Evolutionary conservation across 2,329 filamentous ascomycete species (phyloP).

Genomic region (Thyridium curvatum): DNA sequence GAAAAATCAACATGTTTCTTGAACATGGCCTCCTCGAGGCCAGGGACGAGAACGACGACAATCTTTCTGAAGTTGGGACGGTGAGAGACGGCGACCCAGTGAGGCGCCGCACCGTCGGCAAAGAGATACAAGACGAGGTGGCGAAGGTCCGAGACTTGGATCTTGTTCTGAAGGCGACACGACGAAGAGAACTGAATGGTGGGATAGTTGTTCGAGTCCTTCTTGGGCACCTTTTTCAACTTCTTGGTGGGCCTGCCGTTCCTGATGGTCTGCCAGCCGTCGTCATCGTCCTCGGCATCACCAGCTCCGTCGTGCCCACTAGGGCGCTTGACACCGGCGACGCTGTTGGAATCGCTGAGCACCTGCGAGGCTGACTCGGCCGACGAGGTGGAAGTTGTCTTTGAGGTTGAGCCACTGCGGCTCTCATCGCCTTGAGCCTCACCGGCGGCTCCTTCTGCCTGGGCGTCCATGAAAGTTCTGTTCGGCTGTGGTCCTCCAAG

Average conservation of each 20-base stretch:
- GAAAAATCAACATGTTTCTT: conserved; percentile 49
- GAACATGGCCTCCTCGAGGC: conserved; percentile 87
- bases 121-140: conserved; percentile 61
- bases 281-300: conserved; percentile 23
- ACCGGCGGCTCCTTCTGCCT: no score
- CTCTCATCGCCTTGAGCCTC: no score
- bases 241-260: conserved; percentile 47
- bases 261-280: conserved; percentile 48
- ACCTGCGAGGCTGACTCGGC: neutral
- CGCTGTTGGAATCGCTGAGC: conserved; percentile 20
- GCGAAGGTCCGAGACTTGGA: conserved; percentile 57
- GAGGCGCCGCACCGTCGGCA: conserved; percentile 57
- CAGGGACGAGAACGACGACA: conserved; percentile 86
- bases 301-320: conserved; percentile 34
- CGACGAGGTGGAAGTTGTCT: no score
- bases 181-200: conserved; percentile 50
- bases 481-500: no score
- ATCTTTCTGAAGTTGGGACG: conserved; percentile 67
- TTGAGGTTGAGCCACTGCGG: no score
- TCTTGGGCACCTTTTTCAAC: conserved; percentile 53
- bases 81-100: conserved; percentile 59
- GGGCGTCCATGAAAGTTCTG: no score
- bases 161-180: conserved; percentile 53
- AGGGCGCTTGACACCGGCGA: conserved; percentile 38
- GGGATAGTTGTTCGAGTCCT: conserved; percentile 51